phyloP scores from a whole-genome alignment of 805 yeast genomes.

The Zygotorulaspora chibaensis region DNA sequence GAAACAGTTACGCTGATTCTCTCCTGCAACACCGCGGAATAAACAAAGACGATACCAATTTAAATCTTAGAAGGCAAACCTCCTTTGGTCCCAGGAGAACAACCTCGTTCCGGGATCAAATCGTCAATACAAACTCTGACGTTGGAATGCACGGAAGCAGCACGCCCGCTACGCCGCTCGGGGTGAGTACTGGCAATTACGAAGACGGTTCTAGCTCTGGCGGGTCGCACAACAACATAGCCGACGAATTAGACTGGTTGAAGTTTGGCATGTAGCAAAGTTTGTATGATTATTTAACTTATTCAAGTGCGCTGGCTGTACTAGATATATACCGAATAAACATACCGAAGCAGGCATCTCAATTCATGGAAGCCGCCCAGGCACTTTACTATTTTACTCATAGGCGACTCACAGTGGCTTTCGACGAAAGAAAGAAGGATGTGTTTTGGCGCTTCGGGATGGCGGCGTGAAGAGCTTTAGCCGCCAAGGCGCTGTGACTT shows the following conservation, averaged over 20 bases:
- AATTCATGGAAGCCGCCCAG: background rate
- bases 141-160: slow-evolving; percentile 9
- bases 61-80: slow-evolving; percentile 12
- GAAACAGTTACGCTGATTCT: slow-evolving; percentile 25
- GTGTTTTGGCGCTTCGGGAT: no score
- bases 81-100: slow-evolving; percentile 10
- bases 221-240: slow-evolving; percentile 12
- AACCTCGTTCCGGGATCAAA: slow-evolving; percentile 10
- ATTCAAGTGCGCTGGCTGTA: slow-evolving; percentile 13
- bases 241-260: slow-evolving; percentile 36
- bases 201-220: slow-evolving; percentile 4
- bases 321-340: slow-evolving; percentile 10
- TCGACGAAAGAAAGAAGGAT: no score
- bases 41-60: slow-evolving; percentile 8
- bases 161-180: slow-evolving; percentile 14
- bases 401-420: no score
- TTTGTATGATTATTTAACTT: background rate
- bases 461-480: no score
- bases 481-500: no score
- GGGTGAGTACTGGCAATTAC: slow-evolving; percentile 6
- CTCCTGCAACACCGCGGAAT: slow-evolving; percentile 27
- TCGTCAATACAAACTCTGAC: slow-evolving; percentile 9
- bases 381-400: no score
- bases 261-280: slow-evolving; percentile 32
- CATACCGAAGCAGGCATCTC: background rate